Evolutionary conservation across 2,329 filamentous ascomycete species (phyloP), one percentile per base, ranked within the genome.

Genomic region (Chaetomium olivaceum): DNA sequence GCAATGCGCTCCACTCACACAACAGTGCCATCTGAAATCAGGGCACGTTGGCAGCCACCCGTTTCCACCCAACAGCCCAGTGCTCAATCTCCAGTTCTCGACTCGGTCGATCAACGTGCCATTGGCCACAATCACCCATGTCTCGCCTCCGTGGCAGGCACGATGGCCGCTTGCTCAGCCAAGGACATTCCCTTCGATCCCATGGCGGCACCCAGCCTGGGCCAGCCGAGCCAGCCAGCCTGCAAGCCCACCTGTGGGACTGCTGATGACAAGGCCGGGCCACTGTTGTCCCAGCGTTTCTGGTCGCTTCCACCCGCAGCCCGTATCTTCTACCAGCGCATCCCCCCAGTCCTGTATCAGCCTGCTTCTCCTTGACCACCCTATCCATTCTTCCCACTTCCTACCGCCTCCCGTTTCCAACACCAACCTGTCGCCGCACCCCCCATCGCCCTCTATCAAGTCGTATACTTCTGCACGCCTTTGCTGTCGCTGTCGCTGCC

Each of bases 391-490:
- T 12, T 36, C 11, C 33, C 33, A 36, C 59, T 29, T 63, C 66
- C 33, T 48, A 51, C 70, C 67, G 66, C 68, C 66, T 61, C 67
- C 68, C 68, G 64, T 68, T 67, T 65, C 27, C 59, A 27, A 19
- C 52, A 57, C 58, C 65, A 65, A 61, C 54, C 60, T 56, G 46
- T 48, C 27, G 39, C 12, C 58, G 63, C 65, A 36, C 67, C 60
- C 67, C 57, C 67, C 63, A 66, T 54, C 59, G 48, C 56, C 29
- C 58, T 68, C 63, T 61, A 43, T n/a, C 39, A 5, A 43, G 70
- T 66, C 70, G 70, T 72, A 68, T 70, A 68, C 67, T 68, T 71
- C 71, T 70, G 69, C 67, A 67, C 66, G 68, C 62, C 65, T 61
- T 56, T 65, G 62, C 68, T 65, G 63, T 67, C 66, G 64, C 63